Conservation (phyloP, 2,329 filamentous ascomycete genomes). For the Talaromyces sp. region DNA sequence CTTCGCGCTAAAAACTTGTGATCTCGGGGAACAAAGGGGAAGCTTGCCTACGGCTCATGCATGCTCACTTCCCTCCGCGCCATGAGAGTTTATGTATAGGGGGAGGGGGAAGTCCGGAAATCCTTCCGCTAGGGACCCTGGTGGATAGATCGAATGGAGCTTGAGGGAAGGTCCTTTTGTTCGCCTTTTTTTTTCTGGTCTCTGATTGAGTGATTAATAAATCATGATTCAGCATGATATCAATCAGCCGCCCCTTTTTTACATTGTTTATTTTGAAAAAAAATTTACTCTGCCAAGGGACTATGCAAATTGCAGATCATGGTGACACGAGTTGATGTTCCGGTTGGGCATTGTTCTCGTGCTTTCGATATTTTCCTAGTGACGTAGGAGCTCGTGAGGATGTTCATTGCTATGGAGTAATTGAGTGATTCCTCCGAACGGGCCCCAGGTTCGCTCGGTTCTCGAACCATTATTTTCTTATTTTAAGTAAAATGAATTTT, state of each 20-base stretch:
- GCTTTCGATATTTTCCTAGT: background rate
- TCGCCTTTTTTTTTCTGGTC: background rate
- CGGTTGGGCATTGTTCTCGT: background rate
- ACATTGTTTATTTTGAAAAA: background rate
- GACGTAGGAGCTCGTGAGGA: slow-evolving; percentile 3
- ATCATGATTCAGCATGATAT: too few relatives aligned
- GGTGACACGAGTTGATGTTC: slow-evolving; percentile 4
- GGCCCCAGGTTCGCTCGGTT: background rate
- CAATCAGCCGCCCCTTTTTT: too few relatives aligned
- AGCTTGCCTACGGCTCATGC: slow-evolving; percentile 1
- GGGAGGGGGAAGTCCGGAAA: background rate
- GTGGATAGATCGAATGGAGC: slow-evolving; percentile 1
- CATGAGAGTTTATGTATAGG: background rate
- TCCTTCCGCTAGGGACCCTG: background rate
- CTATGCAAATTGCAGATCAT: slow-evolving; percentile 1
- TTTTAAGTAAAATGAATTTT: background rate
- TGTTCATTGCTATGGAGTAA: background rate
- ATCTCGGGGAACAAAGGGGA: slow-evolving; percentile 2
- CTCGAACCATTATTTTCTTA: background rate
- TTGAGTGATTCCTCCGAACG: slow-evolving; percentile 3
- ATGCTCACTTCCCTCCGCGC: background rate
- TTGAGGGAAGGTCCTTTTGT: background rate
- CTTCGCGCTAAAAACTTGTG: slow-evolving; percentile 7
- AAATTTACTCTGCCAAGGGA: background rate
- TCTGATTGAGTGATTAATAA: background rate